phyloP scores from a whole-genome alignment of 495 filamentous ascomycete species.

The Penicillium mononematosum region DNA sequence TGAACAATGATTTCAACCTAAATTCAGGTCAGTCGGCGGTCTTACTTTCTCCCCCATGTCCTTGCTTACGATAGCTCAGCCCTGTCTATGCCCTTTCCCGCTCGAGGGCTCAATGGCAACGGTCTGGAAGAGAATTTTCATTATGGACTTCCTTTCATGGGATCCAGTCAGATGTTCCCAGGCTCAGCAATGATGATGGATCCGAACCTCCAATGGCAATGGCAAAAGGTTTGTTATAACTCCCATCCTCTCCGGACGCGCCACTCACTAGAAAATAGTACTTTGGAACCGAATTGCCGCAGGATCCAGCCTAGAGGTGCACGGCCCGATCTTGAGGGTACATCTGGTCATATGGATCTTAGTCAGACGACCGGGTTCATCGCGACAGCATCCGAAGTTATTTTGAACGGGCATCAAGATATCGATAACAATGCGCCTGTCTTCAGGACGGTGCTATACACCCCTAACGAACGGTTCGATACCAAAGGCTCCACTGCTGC shows the following conservation, averaged over 20 bases:
- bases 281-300: neutral
- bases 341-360: too few relatives aligned
- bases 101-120: neutral
- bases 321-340: too few relatives aligned
- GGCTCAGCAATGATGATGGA: constrained; percentile 5
- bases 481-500: too few relatives aligned
- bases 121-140: neutral
- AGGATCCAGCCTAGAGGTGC: neutral
- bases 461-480: too few relatives aligned
- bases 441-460: too few relatives aligned
- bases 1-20: neutral
- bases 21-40: neutral
- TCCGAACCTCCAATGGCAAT: constrained; percentile 8
- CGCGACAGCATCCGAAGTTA: too few relatives aligned
- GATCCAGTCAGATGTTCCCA: constrained; percentile 6
- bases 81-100: neutral
- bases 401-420: too few relatives aligned
- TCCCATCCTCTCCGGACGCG: neutral
- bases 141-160: constrained; percentile 1
- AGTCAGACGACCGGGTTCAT: too few relatives aligned
- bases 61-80: neutral
- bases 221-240: constrained; percentile 7
- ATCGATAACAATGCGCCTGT: too few relatives aligned
- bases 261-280: neutral
- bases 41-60: neutral